Percentiles rank a stretch among this genome's conserved stretches.
Conservation (phyloP, 1,284 basidiomycete species). For the Hemileia vastatrix region DNA sequence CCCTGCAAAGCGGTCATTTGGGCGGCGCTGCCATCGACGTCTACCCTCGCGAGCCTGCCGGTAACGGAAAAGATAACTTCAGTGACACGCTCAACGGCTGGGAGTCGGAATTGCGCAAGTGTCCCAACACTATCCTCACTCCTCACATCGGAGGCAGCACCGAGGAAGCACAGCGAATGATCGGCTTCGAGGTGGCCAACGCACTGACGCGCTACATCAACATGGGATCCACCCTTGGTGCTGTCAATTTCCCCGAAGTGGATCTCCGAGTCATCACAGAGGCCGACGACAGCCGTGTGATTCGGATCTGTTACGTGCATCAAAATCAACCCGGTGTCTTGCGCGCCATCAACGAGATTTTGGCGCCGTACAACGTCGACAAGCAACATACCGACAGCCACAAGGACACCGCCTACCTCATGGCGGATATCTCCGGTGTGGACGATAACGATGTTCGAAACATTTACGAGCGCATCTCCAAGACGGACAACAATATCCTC, state of each 20-base stretch:
- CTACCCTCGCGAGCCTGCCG: slow-evolving; percentile 80
- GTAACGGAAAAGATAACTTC: slow-evolving; percentile 73
- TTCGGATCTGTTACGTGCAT: slow-evolving; percentile 92
- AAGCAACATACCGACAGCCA: slow-evolving; percentile 97
- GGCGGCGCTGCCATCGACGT: slow-evolving; percentile 96
- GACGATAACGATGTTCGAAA: slow-evolving; percentile 80
- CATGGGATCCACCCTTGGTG: slow-evolving; percentile 77
- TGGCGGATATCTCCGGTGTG: slow-evolving; percentile 91
- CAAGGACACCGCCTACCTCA: slow-evolving; percentile 85
- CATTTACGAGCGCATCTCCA: slow-evolving; percentile 71
- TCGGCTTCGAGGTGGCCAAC: slow-evolving; percentile 84
- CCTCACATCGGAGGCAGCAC: slow-evolving; percentile 98
- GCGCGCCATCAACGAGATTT: slow-evolving; percentile 79
- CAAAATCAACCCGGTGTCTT: slow-evolving; percentile 96
- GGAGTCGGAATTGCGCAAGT: slow-evolving; percentile 59
- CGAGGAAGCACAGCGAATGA: slow-evolving; percentile 95
- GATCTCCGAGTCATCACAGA: slow-evolving; percentile 79
- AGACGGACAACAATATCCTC: slow-evolving; percentile 51
- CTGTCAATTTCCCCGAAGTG: slow-evolving; percentile 99
- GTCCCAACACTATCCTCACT: slow-evolving; percentile 84
- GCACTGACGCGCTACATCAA: slow-evolving; percentile 81
- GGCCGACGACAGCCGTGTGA: slow-evolving; percentile 52
- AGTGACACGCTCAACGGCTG: slow-evolving; percentile 74
- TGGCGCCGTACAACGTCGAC: slow-evolving; percentile 94
- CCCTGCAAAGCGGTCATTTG: slow-evolving; percentile 71